Conservation (phyloP, 352 stramenopile species). For the Aphanomyces invadans region DNA sequence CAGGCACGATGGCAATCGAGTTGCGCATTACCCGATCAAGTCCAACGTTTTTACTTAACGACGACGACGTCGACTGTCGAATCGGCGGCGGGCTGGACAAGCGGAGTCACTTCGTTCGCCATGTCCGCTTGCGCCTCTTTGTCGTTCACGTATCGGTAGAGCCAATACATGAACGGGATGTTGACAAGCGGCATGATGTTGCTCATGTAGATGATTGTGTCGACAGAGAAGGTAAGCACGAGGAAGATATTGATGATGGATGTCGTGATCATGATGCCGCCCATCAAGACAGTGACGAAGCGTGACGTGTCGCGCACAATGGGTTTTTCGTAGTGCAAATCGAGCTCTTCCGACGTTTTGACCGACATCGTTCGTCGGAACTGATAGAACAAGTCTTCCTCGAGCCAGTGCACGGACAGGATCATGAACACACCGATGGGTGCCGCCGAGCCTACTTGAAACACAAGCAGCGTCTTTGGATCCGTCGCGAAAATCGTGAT, state of each 20-base stretch:
- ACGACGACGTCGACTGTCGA: not conserved
- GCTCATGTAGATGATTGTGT: slow-evolving; percentile 8
- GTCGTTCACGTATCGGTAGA: not conserved
- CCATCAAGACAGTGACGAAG: slow-evolving; percentile 9
- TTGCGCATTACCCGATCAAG: too few species aligned
- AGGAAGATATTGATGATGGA: not conserved
- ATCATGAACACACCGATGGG: slow-evolving; percentile 5
- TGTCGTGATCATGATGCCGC: not conserved
- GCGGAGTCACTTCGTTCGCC: too few species aligned
- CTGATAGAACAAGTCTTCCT: slow-evolving; percentile 17
- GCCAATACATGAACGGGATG: not conserved
- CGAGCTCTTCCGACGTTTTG: slow-evolving; percentile 15
- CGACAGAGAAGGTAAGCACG: not conserved
- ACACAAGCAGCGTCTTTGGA: not conserved
- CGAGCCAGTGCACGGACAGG: not conserved
- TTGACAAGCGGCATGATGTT: slow-evolving; percentile 3
- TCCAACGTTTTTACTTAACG: not conserved
- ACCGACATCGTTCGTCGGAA: slow-evolving; percentile 12
- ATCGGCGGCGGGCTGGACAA: not conserved
- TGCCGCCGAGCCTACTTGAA: not conserved
- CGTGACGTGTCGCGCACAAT: not conserved
- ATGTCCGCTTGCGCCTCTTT: too few species aligned
- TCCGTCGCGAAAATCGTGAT: not conserved
- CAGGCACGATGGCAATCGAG: too few species aligned
- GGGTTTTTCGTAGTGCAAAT: slow-evolving; percentile 8